Conservation (phyloP, 2,329 filamentous ascomycete species). For the Zelopaecilomyces penicillatus region DNA sequence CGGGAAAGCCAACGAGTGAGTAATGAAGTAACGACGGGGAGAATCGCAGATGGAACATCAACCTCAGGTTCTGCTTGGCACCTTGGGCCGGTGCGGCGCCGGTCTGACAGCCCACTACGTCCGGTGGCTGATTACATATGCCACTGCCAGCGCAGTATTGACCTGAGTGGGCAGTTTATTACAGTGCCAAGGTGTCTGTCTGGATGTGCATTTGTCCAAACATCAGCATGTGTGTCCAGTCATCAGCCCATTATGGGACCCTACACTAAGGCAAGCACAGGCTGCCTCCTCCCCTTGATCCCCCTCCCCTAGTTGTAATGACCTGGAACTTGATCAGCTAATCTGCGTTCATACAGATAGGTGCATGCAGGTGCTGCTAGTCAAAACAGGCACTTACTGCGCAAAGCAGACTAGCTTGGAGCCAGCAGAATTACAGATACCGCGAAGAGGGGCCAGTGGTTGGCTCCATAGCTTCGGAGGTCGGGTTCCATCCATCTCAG, state of each 20-base stretch:
- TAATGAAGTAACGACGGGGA: no score
- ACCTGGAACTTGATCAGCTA: no score
- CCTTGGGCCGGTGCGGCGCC: slow-evolving; percentile 9
- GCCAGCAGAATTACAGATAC: background rate
- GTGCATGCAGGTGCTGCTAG: no score
- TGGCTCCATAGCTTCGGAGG: slow-evolving; percentile 8
- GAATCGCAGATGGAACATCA: no score
- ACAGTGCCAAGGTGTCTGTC: background rate
- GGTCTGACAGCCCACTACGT: slow-evolving; percentile 10
- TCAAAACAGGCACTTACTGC: background rate
- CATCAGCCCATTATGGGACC: no score
- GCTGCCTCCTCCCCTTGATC: no score
- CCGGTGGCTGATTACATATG: slow-evolving; percentile 1
- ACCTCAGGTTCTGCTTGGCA: background rate
- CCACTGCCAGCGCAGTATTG: slow-evolving; percentile 1
- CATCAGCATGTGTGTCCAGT: no score
- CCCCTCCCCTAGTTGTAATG: no score
- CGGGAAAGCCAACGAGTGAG: no score
- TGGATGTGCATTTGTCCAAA: background rate
- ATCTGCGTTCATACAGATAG: background rate
- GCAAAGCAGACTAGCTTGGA: background rate
- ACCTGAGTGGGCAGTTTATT: background rate
- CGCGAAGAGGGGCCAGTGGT: background rate
- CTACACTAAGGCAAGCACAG: no score
- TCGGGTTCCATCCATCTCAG: slow-evolving; percentile 12